Evolutionary conservation across 257 asterid genomes (phyloP).

Genomic region (Echium plantagineum): DNA sequence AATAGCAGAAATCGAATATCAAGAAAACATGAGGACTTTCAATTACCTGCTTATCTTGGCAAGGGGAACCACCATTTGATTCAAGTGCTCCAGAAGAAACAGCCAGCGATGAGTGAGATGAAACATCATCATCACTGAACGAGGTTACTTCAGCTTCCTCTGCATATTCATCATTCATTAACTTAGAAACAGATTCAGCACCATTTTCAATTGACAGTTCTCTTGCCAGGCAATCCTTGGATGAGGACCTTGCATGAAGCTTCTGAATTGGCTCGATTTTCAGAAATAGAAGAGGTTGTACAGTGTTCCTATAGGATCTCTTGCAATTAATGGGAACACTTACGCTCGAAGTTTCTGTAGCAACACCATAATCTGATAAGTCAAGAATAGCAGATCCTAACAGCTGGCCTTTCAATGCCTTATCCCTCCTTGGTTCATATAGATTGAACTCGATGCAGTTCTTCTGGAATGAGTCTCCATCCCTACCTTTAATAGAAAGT

Average conservation of each 20-base stretch:
- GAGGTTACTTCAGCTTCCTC: constrained; percentile 68
- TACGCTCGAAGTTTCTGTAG: constrained; percentile 32
- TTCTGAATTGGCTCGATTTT: constrained; percentile 44
- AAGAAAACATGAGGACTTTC: not conserved
- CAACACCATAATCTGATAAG: constrained; percentile 54
- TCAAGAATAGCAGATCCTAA: constrained; percentile 68
- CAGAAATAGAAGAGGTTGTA: constrained; percentile 53
- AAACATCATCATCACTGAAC: constrained; percentile 60
- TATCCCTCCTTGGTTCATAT: constrained; percentile 62
- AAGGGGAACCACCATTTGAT: constrained; percentile 47
- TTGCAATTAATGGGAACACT: constrained; percentile 54
- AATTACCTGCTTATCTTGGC: constrained; percentile 42
- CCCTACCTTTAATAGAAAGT: constrained; percentile 29
- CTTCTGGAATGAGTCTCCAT: constrained; percentile 46
- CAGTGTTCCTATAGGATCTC: constrained; percentile 59
- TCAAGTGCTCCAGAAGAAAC: constrained; percentile 47
- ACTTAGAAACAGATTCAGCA: constrained; percentile 47
- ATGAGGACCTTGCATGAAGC: constrained; percentile 28
- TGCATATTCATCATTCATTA: constrained; percentile 58
- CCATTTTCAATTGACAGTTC: constrained; percentile 42
- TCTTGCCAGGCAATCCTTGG: constrained; percentile 35
- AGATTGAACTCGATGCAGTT: constrained; percentile 58
- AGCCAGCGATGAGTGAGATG: constrained; percentile 58
- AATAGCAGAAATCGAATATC: not conserved
- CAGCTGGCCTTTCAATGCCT: constrained; percentile 51